Conservation (phyloP, 208 protist genomes). For the Leishmania martiniquensis region DNA sequence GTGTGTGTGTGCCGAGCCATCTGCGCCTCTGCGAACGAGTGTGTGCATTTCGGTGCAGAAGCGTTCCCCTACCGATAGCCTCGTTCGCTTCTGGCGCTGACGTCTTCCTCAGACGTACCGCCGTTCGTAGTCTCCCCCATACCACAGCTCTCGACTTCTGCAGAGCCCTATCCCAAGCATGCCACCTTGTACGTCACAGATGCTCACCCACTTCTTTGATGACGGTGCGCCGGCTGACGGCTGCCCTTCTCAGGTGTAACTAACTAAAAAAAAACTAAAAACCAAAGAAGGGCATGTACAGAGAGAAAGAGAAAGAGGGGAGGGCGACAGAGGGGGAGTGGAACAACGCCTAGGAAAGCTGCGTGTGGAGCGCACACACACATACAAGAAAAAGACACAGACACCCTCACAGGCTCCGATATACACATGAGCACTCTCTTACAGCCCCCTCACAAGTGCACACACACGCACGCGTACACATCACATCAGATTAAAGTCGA, state of each 20-base stretch:
- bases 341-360: neutral
- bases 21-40: no score
- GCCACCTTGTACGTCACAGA: no score
- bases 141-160: neutral
- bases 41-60: no score
- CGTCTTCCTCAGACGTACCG: neutral
- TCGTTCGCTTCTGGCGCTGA: neutral
- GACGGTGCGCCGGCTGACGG: no score
- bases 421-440: no score
- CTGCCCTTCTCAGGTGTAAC: no score
- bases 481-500: neutral
- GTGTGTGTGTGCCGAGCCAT: no score
- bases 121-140: neutral
- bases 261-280: conserved; percentile 1
- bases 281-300: neutral
- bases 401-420: neutral
- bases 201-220: no score
- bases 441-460: no score
- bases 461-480: neutral
- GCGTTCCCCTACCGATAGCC: neutral
- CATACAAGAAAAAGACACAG: neutral
- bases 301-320: neutral
- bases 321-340: neutral
- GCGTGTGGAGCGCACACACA: no score
- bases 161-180: no score